These are phyloP conservation scores for Hanseniaspora sp. DNA, from an alignment of 1,139 yeast genomes.

Conservation along the genomic window DNA sequence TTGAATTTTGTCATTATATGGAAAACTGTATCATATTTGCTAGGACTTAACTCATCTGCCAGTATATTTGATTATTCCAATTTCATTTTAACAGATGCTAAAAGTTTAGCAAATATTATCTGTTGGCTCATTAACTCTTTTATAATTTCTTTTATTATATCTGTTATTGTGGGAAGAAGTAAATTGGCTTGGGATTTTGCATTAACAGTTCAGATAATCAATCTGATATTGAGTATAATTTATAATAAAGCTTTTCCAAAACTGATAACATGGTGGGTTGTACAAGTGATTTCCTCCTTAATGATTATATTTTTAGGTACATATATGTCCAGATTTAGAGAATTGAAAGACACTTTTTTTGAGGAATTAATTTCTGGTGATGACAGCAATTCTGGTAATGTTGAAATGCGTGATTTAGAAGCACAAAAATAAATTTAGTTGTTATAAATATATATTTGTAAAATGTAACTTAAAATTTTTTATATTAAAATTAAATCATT, in stretches of 20 bases:
- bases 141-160: constrained; percentile 67
- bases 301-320: constrained; percentile 71
- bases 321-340: constrained; percentile 80
- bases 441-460: background rate
- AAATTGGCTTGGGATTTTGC: constrained; percentile 96
- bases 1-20: constrained; percentile 2
- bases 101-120: constrained; percentile 57
- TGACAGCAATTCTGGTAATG: constrained; percentile 3
- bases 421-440: constrained; percentile 21
- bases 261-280: constrained; percentile 81
- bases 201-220: constrained; percentile 71
- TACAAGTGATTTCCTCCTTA: constrained; percentile 58
- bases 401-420: constrained; percentile 28
- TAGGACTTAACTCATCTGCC: constrained; percentile 1
- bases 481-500: background rate
- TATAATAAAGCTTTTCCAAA: constrained; percentile 25
- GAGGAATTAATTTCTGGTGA: constrained; percentile 53
- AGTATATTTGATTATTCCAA: constrained; percentile 5
- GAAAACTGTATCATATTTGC: constrained; percentile 4
- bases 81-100: background rate
- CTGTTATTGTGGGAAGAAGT: constrained; percentile 79
- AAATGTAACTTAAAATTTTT: background rate
- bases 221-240: constrained; percentile 46
- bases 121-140: constrained; percentile 76
- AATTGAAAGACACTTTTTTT: constrained; percentile 75